Evolutionary conservation across 495 filamentous ascomycete species (phyloP), one percentile per base, ranked within the genome.

Genomic region (Lepraria neglecta): DNA sequence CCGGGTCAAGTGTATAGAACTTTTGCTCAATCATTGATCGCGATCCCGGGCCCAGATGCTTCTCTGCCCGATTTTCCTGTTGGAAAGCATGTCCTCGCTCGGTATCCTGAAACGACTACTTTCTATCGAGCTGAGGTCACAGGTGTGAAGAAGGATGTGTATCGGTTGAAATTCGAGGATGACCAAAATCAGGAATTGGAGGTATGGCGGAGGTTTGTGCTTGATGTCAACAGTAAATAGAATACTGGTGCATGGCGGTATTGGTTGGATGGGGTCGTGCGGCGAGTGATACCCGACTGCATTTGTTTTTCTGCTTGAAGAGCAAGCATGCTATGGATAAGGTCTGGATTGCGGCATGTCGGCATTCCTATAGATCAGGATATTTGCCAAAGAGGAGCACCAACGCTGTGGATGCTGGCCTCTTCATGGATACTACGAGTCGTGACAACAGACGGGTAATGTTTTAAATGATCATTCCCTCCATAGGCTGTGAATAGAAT

Each of bases 41-140:
- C 89, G 9, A 96, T 98, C 48, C 90, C 90, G 3, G 79, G 75
- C 10, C 71, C 76, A 51, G 78, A 71, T 52, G 74, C 77, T 38
- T 75, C 76, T 7, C 70, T 96, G 50, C 78, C 84, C 2, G 82
- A 87, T 12, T 92, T 92, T 67, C 78, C 92, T 1, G 75, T 82
- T 58, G 91, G 91, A 15, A 91, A 88, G 68, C 84, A 84, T 27
- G 90, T 95, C 33, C 75, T 95, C 56, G 90, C 90, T 0, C 76
- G 89, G 44, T 95, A 95, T 68, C 90, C 90, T 0, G 87, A 91
- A 60, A 99, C 95, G 11, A 96, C 94, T 3, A 97, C 92, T 0
- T 99, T 99, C 68, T 99, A 99, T 72, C 86, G 90, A 68, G 94
- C 95, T 12, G 92, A 97, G 65, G 92, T 98, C 19, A 91, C 90